Evolutionary conservation across 2,329 filamentous ascomycete genomes (phyloP).

Genomic region (Claviceps maximensis): DNA sequence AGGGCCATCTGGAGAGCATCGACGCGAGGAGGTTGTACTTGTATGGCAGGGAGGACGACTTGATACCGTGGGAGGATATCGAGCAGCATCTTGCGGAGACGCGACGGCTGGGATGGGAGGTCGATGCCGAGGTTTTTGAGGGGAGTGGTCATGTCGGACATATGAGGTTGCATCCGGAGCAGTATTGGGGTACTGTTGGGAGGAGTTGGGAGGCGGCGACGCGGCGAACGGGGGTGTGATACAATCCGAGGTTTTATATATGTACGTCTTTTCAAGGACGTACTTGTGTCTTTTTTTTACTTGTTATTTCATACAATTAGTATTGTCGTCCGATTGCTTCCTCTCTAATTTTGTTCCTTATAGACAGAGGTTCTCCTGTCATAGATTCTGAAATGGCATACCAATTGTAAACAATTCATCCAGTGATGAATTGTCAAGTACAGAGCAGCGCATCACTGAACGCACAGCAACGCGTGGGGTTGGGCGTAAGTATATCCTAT

Average conservation of each 20-base stretch:
- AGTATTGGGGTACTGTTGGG: constrained; percentile 41
- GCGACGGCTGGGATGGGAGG: constrained; percentile 32
- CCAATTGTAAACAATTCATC: too few species aligned
- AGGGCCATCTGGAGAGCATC: constrained; percentile 22
- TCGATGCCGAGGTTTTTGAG: constrained; percentile 39
- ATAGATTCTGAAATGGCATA: too few species aligned
- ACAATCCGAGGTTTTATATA: too few species aligned
- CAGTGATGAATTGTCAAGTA: too few species aligned
- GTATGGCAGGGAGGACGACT: constrained; percentile 43
- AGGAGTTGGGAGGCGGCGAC: constrained; percentile 13
- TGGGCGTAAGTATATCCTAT: too few species aligned
- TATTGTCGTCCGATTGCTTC: too few species aligned
- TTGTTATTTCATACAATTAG: too few species aligned
- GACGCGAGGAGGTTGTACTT: constrained; percentile 37
- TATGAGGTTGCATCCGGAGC: constrained; percentile 39
- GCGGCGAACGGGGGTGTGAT: background rate
- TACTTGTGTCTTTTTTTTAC: background rate
- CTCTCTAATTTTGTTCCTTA: too few species aligned
- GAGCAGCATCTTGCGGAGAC: constrained; percentile 39
- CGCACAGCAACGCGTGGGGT: too few species aligned
- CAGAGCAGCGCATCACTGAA: too few species aligned
- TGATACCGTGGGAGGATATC: constrained; percentile 43
- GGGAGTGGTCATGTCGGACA: constrained; percentile 49
- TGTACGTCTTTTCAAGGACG: too few species aligned
- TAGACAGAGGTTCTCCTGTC: too few species aligned